Base-by-base conservation (phyloP, 169 alveolate species). In the Cryptosporidium sp. region DNA sequence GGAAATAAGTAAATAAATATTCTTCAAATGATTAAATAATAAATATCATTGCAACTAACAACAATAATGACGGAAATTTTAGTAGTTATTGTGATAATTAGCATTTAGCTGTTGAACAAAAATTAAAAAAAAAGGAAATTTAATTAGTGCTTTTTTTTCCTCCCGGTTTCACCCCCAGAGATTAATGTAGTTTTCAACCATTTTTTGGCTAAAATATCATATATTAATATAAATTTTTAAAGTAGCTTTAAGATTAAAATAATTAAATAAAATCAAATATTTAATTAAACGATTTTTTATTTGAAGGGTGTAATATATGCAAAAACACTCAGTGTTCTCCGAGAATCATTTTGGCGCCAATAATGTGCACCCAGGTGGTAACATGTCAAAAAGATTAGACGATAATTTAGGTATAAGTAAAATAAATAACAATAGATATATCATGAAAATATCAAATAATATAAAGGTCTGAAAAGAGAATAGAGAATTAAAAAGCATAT, bases 301-400 rank as follows among this genome's bases (percentile, higher is more conserved):
- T 16, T 65, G 4, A 26, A 65, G 48, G 72, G 72, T 65, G 72
- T 65, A 35, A 65, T 33, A 16, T 33, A 6, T 14, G 42, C 26
- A 31, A 33, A 35, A 65, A 65, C 5, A 35, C 44, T n/a, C 67
- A 56, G 35, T 56, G 67, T 7, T 56, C 3, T 65, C 72, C 72
- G 48, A 65, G n/a, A 31, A 31, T 33, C n/a, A 14, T 18, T 18
- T 53, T 73, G 70, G 86, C 86, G 86, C 86, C 72, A 6, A 58
- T 1, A 53, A 52, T 48, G 37, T 73, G 86, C 86, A 73, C 86
- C 68, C 86, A 73, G 86, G 86, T 73, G 86, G 86, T 73, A 73
- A 73, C 86, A 73, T 73, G 86, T 73, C 86, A 73, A 53, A 42
- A 29, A 69, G 51, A 72, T 45, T 33, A 26, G 42, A 33, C 29